Base-by-base conservation (phyloP, 2,329 filamentous ascomycete species). In the Knufia fluminis region DNA sequence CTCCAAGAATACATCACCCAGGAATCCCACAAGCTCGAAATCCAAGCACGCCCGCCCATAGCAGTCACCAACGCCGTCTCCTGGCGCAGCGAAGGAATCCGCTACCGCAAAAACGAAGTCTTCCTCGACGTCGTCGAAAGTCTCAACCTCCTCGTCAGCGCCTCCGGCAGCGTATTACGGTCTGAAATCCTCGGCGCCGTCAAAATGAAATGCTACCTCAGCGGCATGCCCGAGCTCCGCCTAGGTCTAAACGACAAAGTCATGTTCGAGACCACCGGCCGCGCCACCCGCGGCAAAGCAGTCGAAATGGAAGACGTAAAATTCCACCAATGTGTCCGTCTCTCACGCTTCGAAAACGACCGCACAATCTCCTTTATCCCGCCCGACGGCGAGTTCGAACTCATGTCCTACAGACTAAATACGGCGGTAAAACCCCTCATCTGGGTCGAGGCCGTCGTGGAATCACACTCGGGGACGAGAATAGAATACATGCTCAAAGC, bases 281-380 rank as follows among this genome's bases (percentile, higher is more conserved):
- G 92, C 54, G 88, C 91, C 14, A 97, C 91, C 35, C 76, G 92
- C 62, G 92, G 92, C 53, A 98, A 98, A 71, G 87, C 92, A 8
- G 92, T 98, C 56, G 92, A 98, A 71, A 98, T 98, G 92, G 92
- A 98, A 64, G 92, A 98, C 61, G 92, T 98, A 69, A 98, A 98
- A 64, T 98, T 98, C 69, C 92, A 98, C 70, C 92, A 98, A 68
- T 98, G 92, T 64, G 92, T 98, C 56, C 82, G 92, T 55, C 77
- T 98, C 57, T 94, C 89, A 42, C 81, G 92, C 58, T 98, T 98
- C 70, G 92, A 98, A 69, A 98, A 97, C 69, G 92, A 98, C 73
- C 78, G 92, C 53, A 98, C 92, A 32, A 98, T 98, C 70, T 95
- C 88, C 65, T 98, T 98, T 68, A 97, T 98, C 60, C 92, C 92